Conservation (phyloP, 2,329 filamentous ascomycete genomes). For the Malbranchea zuffiana region DNA sequence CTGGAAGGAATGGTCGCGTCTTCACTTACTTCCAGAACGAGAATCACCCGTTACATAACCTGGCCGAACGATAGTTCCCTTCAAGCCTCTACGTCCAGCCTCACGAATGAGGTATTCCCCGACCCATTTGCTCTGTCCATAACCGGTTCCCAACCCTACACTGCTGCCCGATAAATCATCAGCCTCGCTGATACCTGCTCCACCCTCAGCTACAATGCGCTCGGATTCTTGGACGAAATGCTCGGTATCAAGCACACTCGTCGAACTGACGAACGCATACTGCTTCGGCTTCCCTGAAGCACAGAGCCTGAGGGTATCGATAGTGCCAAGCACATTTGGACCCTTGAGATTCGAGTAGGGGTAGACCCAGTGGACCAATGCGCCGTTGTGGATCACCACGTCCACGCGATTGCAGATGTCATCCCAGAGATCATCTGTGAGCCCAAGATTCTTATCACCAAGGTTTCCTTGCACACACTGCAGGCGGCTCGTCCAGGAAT, state of each 20-base stretch:
- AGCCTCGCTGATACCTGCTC: slow-evolving; percentile 56
- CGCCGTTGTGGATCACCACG: slow-evolving; percentile 71
- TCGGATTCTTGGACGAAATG: slow-evolving; percentile 67
- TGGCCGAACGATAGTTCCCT: slow-evolving; percentile 64
- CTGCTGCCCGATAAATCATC: slow-evolving; percentile 71
- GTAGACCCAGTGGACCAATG: slow-evolving; percentile 67
- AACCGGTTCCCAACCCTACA: slow-evolving; percentile 69
- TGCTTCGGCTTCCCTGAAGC: slow-evolving; percentile 65
- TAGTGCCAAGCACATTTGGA: slow-evolving; percentile 69
- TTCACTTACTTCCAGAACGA: slow-evolving; percentile 43
- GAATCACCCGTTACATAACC: slow-evolving; percentile 76
- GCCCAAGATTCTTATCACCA: slow-evolving; percentile 58
- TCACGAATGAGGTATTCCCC: slow-evolving; percentile 62
- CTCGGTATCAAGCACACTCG: slow-evolving; percentile 68
- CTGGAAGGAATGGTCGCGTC: slow-evolving; percentile 1
- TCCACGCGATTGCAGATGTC: slow-evolving; percentile 56
- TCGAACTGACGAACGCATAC: slow-evolving; percentile 74
- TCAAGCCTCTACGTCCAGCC: slow-evolving; percentile 65
- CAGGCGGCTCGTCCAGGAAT: slow-evolving; percentile 46
- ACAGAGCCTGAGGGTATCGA: slow-evolving; percentile 67
- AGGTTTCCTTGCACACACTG: slow-evolving; percentile 63
- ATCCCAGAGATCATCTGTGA: slow-evolving; percentile 57
- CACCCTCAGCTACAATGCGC: slow-evolving; percentile 49
- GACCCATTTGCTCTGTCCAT: slow-evolving; percentile 86
- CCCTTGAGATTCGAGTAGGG: slow-evolving; percentile 61